Evolutionary conservation across 352 stramenopile species (phyloP).

Genomic region (Saprolegnia parasitica): DNA sequence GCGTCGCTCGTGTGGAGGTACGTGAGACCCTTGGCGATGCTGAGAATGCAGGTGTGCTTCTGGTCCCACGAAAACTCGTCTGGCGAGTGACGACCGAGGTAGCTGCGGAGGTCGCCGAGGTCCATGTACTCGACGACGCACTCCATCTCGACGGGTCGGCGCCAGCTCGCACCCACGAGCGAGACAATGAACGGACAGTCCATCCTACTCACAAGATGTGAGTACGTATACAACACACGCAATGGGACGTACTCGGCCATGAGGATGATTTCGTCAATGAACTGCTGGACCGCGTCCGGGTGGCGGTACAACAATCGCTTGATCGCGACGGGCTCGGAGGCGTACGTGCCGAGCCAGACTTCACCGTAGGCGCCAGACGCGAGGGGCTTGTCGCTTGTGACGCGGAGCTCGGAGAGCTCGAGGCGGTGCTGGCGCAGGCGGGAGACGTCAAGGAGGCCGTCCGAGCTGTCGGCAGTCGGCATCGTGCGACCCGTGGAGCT

Average conservation of each 20-base stretch:
- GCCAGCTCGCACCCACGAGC: constrained; percentile 13
- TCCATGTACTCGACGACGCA: constrained; percentile 23
- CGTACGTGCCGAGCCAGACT: constrained; percentile 9
- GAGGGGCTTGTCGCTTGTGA: background rate
- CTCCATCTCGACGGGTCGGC: background rate
- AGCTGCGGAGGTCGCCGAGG: constrained; percentile 10
- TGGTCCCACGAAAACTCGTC: background rate
- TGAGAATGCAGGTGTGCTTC: background rate
- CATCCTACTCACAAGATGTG: background rate
- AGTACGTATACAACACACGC: background rate
- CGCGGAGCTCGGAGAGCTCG: too few relatives aligned
- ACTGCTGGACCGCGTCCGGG: background rate
- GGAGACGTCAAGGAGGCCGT: too few relatives aligned
- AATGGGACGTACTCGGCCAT: background rate
- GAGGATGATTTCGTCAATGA: constrained; percentile 1
- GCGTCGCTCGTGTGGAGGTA: constrained; percentile 37
- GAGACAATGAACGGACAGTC: constrained; percentile 11
- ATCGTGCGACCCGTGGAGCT: too few relatives aligned
- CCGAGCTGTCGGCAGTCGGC: too few relatives aligned
- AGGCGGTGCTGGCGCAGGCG: too few relatives aligned
- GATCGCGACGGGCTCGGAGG: background rate
- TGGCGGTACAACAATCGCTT: background rate
- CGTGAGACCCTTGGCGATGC: constrained; percentile 34
- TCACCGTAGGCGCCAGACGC: background rate
- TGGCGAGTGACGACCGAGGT: background rate